Evolutionary conservation across 805 yeast genomes (phyloP).

Genomic region (Metschnikowia sp.): DNA sequence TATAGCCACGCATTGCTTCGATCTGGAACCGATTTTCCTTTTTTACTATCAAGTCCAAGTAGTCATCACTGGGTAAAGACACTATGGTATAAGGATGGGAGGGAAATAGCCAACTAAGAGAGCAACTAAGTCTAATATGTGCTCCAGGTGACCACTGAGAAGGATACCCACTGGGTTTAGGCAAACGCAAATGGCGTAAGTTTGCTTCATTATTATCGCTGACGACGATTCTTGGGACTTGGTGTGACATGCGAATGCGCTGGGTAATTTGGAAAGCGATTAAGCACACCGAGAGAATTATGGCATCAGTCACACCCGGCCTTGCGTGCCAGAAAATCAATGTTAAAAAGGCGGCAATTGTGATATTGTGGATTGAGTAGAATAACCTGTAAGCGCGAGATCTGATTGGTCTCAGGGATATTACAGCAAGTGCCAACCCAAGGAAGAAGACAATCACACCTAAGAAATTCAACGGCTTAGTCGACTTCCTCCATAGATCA

Average conservation of each 20-base stretch:
- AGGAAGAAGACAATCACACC: slow-evolving; percentile 48
- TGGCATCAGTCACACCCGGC: slow-evolving; percentile 52
- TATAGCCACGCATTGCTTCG: slow-evolving; percentile 9
- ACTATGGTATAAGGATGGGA: slow-evolving; percentile 69
- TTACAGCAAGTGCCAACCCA: slow-evolving; percentile 34
- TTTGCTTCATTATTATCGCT: slow-evolving; percentile 14
- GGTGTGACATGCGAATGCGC: slow-evolving; percentile 23
- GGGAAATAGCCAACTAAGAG: slow-evolving; percentile 42
- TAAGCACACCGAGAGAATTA: slow-evolving; percentile 20
- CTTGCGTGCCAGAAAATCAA: slow-evolving; percentile 62
- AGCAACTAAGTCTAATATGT: slow-evolving; percentile 43
- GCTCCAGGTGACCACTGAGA: slow-evolving; percentile 47
- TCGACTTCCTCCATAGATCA: slow-evolving; percentile 28
- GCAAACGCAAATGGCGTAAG: slow-evolving; percentile 22
- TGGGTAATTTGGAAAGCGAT: slow-evolving; percentile 36
- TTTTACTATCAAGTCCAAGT: slow-evolving; percentile 44
- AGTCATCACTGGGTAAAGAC: slow-evolving; percentile 36
- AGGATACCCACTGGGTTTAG: slow-evolving; percentile 20
- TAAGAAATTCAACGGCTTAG: slow-evolving; percentile 39
- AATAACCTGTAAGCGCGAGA: slow-evolving; percentile 48
- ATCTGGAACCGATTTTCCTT: slow-evolving; percentile 29
- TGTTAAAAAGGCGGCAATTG: slow-evolving; percentile 44
- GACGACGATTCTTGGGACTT: slow-evolving; percentile 16
- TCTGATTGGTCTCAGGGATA: slow-evolving; percentile 51
- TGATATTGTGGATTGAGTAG: slow-evolving; percentile 53